Percentiles rank a stretch among this genome's conserved stretches.
phyloP scores from a whole-genome alignment of 108 stramenopile genomes.

The Fistulifera pelliculosa region DNA sequence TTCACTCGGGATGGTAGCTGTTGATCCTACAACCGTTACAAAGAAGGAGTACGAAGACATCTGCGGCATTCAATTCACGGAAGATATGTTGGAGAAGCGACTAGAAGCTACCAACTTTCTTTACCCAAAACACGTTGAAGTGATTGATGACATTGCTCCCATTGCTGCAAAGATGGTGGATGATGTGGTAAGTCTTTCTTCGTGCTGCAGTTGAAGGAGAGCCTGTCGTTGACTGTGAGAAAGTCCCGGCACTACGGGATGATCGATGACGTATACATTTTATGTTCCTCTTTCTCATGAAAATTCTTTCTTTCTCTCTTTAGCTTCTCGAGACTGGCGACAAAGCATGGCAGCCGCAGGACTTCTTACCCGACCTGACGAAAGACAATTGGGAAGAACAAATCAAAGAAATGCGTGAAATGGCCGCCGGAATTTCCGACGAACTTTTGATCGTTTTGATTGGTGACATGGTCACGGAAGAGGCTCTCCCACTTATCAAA shows the following conservation, averaged over 20 bases:
- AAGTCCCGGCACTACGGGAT: no score
- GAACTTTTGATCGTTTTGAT: slow-evolving; percentile 81
- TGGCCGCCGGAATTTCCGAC: slow-evolving; percentile 62
- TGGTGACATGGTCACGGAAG: slow-evolving; percentile 91
- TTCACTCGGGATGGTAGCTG: slow-evolving; percentile 23
- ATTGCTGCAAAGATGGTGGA: slow-evolving; percentile 76
- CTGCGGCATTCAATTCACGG: slow-evolving; percentile 63
- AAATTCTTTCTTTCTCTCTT: not conserved
- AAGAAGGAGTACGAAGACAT: slow-evolving; percentile 81
- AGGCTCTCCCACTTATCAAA: slow-evolving; percentile 91
- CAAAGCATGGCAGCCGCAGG: slow-evolving; percentile 85
- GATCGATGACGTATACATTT: not conserved
- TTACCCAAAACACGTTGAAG: slow-evolving; percentile 89
- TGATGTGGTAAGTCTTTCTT: slow-evolving; percentile 58
- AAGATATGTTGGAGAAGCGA: slow-evolving; percentile 32
- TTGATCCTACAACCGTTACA: slow-evolving; percentile 59
- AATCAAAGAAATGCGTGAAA: slow-evolving; percentile 61
- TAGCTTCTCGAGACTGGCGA: slow-evolving; percentile 86
- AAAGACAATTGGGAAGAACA: slow-evolving; percentile 59
- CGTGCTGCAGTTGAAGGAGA: no score
- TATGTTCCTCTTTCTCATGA: slow-evolving; percentile 1
- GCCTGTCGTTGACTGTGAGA: no score
- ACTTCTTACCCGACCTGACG: slow-evolving; percentile 82
- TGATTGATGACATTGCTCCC: slow-evolving; percentile 77
- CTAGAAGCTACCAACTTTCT: slow-evolving; percentile 54